Base-by-base conservation (phyloP, 352 stramenopile species). In the Phytophthora europaea region DNA sequence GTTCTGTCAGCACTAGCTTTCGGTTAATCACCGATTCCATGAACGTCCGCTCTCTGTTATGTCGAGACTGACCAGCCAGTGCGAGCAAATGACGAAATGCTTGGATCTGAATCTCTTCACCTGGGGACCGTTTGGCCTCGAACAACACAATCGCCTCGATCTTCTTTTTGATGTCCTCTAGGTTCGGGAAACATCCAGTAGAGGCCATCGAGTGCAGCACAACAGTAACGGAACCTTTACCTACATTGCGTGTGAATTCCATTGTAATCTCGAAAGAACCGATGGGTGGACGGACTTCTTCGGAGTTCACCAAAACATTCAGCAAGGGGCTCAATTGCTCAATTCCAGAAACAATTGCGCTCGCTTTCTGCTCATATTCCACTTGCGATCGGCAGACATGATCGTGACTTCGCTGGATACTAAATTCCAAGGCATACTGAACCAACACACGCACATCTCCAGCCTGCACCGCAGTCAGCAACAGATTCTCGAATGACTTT, bases 21-120 rank as follows among this genome's bases (percentile, higher is more conserved):
- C 86, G 75, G 36, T 88, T 92, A 26, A 91, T 88, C 34, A 92
- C 81, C 6, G 84, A 80, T 40, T 91, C 86, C 38, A 93, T 78
- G 40, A 93, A 89, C 6, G 56, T 65, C 10, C 84, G 67, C 64
- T 92, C 86, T 16, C 72, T 76, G n/a, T 80, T 89, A n/a, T 83
- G 70, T 5, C 78, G 66, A 26, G 71, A 76, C 33, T 81, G 72
- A 7, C 75, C 60, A 13, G 86, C 86, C 10, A 90, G 52, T 1
- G 86, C 83, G 0, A 93, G 57, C 45, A 92, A 85, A 28, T 90
- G 68, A 12, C 84, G 84, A 43, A 90, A 85, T 4, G 84, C 84
- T 72, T 93, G 86, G 8, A 81, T 76, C 12, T 87, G 58, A 8
- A 90, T 79, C 20, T 86, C 69, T 78, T 93, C 86, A 2, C 84